Evolutionary conservation across 495 filamentous ascomycete genomes (phyloP).

Genomic region (Hyphodiscus hymeniophilus): DNA sequence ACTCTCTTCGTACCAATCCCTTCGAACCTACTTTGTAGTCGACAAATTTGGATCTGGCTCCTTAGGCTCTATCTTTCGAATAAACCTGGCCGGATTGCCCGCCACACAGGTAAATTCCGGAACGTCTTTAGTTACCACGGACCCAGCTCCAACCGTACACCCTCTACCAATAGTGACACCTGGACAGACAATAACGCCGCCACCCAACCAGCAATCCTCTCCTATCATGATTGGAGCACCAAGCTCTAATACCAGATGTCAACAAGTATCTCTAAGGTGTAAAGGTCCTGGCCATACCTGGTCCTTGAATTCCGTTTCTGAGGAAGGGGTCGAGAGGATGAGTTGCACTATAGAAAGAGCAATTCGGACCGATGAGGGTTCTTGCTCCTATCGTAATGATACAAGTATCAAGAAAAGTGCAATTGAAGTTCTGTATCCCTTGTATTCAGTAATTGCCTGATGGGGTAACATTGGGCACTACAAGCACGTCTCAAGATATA

Average conservation of each 20-base stretch:
- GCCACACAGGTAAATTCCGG: slow-evolving; percentile 54
- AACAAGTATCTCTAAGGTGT: too few species aligned
- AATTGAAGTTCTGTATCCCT: slow-evolving; percentile 78
- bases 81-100: slow-evolving; percentile 58
- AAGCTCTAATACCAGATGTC: too few species aligned
- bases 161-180: slow-evolving; percentile 77
- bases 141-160: slow-evolving; percentile 70
- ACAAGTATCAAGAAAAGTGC: slow-evolving; percentile 70
- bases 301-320: slow-evolving; percentile 65
- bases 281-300: too few species aligned
- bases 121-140: slow-evolving; percentile 81
- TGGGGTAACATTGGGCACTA: too few species aligned
- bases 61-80: slow-evolving; percentile 42
- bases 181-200: slow-evolving; percentile 63
- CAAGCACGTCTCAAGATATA: too few species aligned
- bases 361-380: slow-evolving; percentile 73
- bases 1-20: neutral
- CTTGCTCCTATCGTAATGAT: slow-evolving; percentile 68
- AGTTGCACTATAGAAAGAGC: slow-evolving; percentile 60
- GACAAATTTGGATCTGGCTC: slow-evolving; percentile 9
- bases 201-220: slow-evolving; percentile 87
- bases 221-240: slow-evolving; percentile 71
- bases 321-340: slow-evolving; percentile 71
- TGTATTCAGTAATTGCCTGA: too few species aligned
- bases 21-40: neutral